Evolutionary conservation across 768 basidiomycete genomes (phyloP), one percentile per base, ranked within the genome.

Genomic region (Glaciozyma antarctica): DNA sequence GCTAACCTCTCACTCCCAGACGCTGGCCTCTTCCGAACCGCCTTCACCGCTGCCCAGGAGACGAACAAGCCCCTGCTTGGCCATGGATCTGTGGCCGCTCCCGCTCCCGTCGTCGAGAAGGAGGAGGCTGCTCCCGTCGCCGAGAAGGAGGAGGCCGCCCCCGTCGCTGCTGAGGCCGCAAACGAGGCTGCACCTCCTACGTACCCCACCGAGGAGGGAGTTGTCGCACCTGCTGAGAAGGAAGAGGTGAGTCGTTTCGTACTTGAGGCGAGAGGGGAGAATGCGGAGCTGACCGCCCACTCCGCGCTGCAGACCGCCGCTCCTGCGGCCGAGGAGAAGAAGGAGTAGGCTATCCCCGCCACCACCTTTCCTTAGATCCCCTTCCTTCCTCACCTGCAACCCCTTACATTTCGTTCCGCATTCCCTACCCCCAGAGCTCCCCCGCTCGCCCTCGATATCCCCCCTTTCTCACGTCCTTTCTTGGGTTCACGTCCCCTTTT

Each of bases 1-100:
- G n/a, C 58, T 8, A 45, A 58, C 3, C 15, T 61, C 55, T 38
- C 22, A 41, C 38, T 12, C 59, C 6, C 70, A 88, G 86, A 92
- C 77, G 95, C 95, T 59, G 82, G 77, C 69, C 81, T 86, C 64
- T 99, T 98, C 82, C 95, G 94, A 82, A 77, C 79, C 47, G 86
- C 84, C 60, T 99, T 98, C 77, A 90, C 95, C 78, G 79, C 82
- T 8, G 92, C 87, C 61, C 89, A 88, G 79, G 81, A 81, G 76
- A 81, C 75, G 68, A 93, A 92, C 73, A 78, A 82, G 32, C 77
- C 75, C 24, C 75, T 83, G n/a, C 44, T 70, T 34, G 43, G 63
- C 59, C 63, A 51, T 60, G 28, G 63, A 26, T 67, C 73, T 28
- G 67, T 66, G 51, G 58, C 73, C 34, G 73, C 73, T 34, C 58